phyloP scores from a whole-genome alignment of 2,329 filamentous ascomycete species.

The Botrytis paeoniae region DNA sequence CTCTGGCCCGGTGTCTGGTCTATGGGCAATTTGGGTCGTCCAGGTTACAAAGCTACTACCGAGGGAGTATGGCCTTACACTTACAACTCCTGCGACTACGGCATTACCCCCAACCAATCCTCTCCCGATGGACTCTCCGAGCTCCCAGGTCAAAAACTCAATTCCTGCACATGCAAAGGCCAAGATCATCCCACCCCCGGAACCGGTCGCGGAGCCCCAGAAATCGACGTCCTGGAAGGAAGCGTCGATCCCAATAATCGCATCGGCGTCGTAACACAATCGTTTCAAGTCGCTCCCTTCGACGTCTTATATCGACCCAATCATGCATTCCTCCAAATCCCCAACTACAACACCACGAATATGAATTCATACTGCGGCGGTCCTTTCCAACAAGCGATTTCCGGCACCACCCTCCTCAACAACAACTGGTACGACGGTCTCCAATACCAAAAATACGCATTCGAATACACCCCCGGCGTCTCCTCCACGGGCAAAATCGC shows the following conservation, averaged over 20 bases:
- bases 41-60: conserved; percentile 50
- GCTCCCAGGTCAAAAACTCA: conserved; percentile 66
- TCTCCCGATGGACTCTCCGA: conserved; percentile 61
- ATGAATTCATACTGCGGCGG: conserved; percentile 54
- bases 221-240: conserved; percentile 70
- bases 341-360: conserved; percentile 46
- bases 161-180: conserved; percentile 61
- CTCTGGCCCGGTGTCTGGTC: conserved; percentile 54
- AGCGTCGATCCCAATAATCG: conserved; percentile 41
- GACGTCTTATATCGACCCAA: conserved; percentile 50
- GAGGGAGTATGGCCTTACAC: conserved; percentile 56
- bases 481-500: conserved; percentile 42
- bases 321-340: conserved; percentile 50
- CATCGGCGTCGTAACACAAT: conserved; percentile 41
- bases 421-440: conserved; percentile 54
- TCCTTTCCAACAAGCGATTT: conserved; percentile 54
- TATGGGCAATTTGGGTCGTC: conserved; percentile 53
- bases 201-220: conserved; percentile 62
- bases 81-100: conserved; percentile 54
- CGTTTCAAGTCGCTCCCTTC: conserved; percentile 41
- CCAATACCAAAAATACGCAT: conserved; percentile 53
- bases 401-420: conserved; percentile 53
- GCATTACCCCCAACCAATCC: conserved; percentile 70
- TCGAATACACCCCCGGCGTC: conserved; percentile 52
- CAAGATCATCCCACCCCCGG: conserved; percentile 65